Evolutionary conservation across 305 asterid species (phyloP).

Genomic region (Coffea humblotiana): DNA sequence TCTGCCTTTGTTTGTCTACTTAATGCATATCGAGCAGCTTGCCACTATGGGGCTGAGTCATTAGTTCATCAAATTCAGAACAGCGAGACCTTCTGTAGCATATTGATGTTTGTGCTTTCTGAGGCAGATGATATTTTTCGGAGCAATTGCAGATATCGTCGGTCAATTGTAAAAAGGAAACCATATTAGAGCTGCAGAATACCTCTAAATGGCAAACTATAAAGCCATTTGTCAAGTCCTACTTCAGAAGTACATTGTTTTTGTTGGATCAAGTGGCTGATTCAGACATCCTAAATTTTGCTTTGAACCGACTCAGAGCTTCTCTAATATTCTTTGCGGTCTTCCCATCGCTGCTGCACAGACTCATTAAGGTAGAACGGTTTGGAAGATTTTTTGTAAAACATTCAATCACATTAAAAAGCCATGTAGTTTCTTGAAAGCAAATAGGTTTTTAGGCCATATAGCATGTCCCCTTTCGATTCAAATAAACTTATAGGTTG

Average conservation of each 20-base stretch:
- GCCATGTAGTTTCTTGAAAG: neutral
- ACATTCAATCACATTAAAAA: neutral
- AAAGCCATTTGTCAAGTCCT: conserved; percentile 73
- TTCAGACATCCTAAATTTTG: conserved; percentile 63
- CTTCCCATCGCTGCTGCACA: conserved; percentile 62
- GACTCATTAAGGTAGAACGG: conserved; percentile 69
- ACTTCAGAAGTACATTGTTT: conserved; percentile 72
- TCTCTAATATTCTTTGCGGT: conserved; percentile 68
- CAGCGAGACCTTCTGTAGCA: conserved; percentile 66
- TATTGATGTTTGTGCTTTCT: conserved; percentile 57
- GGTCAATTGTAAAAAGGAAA: conserved; percentile 50
- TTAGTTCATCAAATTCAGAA: conserved; percentile 50
- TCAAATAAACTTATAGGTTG: neutral
- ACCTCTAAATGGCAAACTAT: conserved; percentile 59
- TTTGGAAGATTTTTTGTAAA: neutral
- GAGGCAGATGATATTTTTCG: conserved; percentile 66
- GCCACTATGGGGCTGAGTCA: conserved; percentile 82
- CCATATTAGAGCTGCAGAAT: conserved; percentile 52
- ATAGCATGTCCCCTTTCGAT: neutral
- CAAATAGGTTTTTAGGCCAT: neutral
- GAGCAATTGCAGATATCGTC: conserved; percentile 57
- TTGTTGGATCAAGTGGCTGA: conserved; percentile 82
- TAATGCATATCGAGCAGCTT: conserved; percentile 90
- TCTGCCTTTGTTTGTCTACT: conserved; percentile 61
- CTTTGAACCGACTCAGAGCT: conserved; percentile 58